phyloP scores from a whole-genome alignment of 768 basidiomycete genomes.

The Rhodotorula babjevae region DNA sequence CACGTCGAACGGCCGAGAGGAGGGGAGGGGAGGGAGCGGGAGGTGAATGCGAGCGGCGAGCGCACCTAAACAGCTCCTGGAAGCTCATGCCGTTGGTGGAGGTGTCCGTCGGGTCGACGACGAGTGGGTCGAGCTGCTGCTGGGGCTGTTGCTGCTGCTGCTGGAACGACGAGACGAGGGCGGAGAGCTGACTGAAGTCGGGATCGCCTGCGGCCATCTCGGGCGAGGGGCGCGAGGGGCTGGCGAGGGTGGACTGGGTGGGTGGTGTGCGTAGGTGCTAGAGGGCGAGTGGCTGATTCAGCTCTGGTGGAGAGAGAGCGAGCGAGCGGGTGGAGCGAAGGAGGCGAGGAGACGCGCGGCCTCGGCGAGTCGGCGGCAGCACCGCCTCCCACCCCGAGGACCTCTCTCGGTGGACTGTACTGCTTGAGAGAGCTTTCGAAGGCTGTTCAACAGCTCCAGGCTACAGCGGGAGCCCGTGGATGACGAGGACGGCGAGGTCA shows the following conservation, averaged over 20 bases:
- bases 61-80: slow-evolving; percentile 30
- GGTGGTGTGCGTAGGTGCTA: not conserved
- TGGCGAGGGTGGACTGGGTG: not conserved
- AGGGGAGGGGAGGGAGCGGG: not conserved
- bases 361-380: too few relatives aligned
- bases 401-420: too few relatives aligned
- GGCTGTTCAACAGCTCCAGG: too few relatives aligned
- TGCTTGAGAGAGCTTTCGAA: too few relatives aligned
- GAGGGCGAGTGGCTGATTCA: not conserved
- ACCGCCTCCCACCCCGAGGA: too few relatives aligned
- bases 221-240: not conserved
- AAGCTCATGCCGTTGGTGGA: slow-evolving; percentile 15
- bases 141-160: not conserved
- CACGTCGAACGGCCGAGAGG: not conserved
- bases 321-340: too few relatives aligned
- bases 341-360: too few relatives aligned
- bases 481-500: too few relatives aligned
- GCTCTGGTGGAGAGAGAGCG: too few relatives aligned
- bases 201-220: not conserved
- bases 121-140: not conserved
- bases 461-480: too few relatives aligned
- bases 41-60: not conserved
- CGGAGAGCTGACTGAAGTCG: not conserved
- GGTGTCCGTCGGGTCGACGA: slow-evolving; percentile 1
- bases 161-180: not conserved